Evolutionary conservation across 331 rosid genomes (phyloP).

Genomic region (Rosa hybrid): DNA sequence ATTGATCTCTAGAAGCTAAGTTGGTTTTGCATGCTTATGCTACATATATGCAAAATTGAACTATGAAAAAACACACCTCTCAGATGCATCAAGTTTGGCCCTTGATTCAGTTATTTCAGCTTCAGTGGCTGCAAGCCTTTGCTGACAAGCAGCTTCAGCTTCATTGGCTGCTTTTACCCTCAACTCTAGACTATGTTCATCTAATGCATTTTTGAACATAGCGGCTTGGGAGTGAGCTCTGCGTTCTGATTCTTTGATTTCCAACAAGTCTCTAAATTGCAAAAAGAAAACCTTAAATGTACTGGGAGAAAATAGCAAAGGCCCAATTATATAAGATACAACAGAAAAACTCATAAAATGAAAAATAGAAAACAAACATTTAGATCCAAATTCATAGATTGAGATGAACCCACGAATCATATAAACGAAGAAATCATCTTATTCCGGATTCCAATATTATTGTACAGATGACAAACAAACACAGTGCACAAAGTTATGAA

Average conservation of each 20-base stretch:
- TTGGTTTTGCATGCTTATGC: background rate
- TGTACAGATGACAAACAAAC: background rate
- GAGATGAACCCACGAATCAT: background rate
- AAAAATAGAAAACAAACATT: background rate
- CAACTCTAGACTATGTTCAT: conserved; percentile 88
- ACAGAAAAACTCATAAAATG: background rate
- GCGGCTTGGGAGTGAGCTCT: conserved; percentile 77
- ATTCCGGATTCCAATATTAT: background rate
- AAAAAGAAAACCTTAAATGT: conserved; percentile 31
- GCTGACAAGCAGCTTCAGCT: conserved; percentile 94
- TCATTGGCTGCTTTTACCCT: conserved; percentile 96
- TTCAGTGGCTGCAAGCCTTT: conserved; percentile 84
- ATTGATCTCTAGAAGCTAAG: background rate
- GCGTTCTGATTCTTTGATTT: conserved; percentile 79
- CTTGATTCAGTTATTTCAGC: conserved; percentile 77
- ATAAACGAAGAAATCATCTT: background rate
- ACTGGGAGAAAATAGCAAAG: conserved; percentile 15
- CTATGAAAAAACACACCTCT: conserved; percentile 54
- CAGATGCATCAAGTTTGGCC: conserved; percentile 67
- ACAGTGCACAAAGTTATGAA: background rate
- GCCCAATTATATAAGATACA: conserved; percentile 9
- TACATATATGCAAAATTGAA: background rate
- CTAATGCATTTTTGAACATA: conserved; percentile 74
- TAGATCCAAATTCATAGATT: background rate
- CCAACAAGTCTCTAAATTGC: conserved; percentile 61